phyloP scores from a whole-genome alignment of 345 rosid genomes.

The Bretschneidera sinensis region DNA sequence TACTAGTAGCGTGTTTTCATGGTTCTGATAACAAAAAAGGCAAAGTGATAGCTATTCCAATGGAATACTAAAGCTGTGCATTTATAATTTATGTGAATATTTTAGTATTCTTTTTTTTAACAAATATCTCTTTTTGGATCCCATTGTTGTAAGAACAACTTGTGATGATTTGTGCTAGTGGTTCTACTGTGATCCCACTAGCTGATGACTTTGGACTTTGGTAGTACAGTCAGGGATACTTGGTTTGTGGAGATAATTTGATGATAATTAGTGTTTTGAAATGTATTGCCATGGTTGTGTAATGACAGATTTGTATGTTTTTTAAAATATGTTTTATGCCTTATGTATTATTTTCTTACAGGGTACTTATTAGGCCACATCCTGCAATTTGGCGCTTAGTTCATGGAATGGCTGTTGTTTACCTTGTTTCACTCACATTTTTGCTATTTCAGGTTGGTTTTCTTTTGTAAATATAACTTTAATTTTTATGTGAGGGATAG shows the following conservation, averaged over 20 bases:
- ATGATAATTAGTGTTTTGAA: neutral
- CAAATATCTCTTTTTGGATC: no score
- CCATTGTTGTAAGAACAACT: no score
- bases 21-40: no score
- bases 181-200: no score
- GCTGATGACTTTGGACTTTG: no score
- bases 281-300: neutral
- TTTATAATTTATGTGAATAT: no score
- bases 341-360: slow-evolving; percentile 17
- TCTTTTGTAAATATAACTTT: neutral
- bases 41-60: no score
- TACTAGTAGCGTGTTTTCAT: no score
- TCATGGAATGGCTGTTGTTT: slow-evolving; percentile 96
- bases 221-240: no score
- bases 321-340: neutral
- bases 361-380: slow-evolving; percentile 93
- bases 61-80: no score
- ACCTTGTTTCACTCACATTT: slow-evolving; percentile 88
- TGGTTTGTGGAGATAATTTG: neutral
- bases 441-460: slow-evolving; percentile 92
- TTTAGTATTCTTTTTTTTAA: no score
- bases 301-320: neutral
- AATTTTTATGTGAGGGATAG: neutral
- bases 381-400: slow-evolving; percentile 98
- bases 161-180: no score